Evolutionary conservation across 2,329 filamentous ascomycete species (phyloP), one percentile per base, ranked within the genome.

Genomic region (Aspergillus fijiensis): DNA sequence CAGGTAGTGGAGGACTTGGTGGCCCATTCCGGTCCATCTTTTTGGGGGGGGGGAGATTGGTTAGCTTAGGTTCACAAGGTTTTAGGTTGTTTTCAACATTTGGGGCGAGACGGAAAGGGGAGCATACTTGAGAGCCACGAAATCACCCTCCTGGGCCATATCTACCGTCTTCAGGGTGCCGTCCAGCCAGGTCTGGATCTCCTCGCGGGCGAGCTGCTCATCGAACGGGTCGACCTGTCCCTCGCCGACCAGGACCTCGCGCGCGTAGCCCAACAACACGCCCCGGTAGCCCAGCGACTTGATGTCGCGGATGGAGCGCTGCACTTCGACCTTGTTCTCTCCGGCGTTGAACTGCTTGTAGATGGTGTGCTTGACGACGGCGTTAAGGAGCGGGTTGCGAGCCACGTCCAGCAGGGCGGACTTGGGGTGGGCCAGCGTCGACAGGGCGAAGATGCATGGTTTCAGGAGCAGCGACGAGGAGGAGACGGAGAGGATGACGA

Each of bases 401-500:
- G 83, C 80, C 0, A 82, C 80, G 63, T 82, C 80, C 33, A 82
- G 69, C 1, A 83, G 55, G 1, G 72, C 58, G 0, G 74, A 78
- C 58, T 76, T 77, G 5, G 80, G 81, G 54, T 79, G 74, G 1
- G 79, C 77, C 55, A 82, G 83, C 25, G 83, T 74, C 6, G 82
- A 85, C 74, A 96, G 89, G 53, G 90, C 78, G 60, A 82, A 83
- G 57, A 96, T 84, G 47, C 89, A 94, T 1, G 90, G 88, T 12
- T 82, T 80, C 7, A 96, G 84, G 0, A 96, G 84, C 4, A 88
- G 57, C 5, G 71, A 45, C 1, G 74, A 76, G 5, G 74, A 77
- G 0, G 74, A 77, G 31, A 76, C 66, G 14, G 74, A 75, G 6
- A 77, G 66, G 3, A 77, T 71, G 49, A 76, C 60, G 49, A 76